Conservation (phyloP, 306 rosid genomes). For the Styphnolobium japonicum region DNA sequence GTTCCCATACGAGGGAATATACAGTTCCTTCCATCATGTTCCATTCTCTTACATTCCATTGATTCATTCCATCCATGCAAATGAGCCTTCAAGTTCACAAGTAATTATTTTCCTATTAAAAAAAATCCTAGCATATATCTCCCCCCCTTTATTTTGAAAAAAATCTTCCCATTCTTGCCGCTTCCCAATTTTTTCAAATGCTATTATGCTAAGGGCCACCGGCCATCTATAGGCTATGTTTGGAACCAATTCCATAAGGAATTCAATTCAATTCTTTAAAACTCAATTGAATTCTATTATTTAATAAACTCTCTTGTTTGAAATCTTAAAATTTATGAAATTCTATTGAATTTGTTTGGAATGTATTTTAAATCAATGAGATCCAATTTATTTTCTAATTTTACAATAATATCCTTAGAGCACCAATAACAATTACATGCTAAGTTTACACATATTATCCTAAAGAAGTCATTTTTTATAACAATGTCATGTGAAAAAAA, state of each 20-base stretch:
- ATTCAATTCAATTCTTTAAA: not conserved
- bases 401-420: not conserved
- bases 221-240: not conserved
- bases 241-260: not conserved
- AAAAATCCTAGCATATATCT: not conserved
- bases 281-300: not conserved
- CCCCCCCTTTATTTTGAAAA: not conserved
- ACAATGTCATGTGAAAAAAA: not conserved
- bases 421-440: not conserved
- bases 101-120: not conserved
- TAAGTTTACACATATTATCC: not conserved
- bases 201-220: not conserved
- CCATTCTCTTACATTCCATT: not conserved
- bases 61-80: not conserved
- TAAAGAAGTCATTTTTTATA: not conserved
- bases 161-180: not conserved
- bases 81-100: not conserved
- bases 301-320: not conserved
- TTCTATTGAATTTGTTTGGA: not conserved
- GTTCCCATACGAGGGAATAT: not conserved
- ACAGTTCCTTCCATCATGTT: not conserved
- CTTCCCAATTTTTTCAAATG: not conserved
- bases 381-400: not conserved
- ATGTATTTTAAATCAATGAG: not conserved
- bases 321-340: not conserved